phyloP scores from a whole-genome alignment of 768 basidiomycete species.

The Pleurotus pulmonarius region DNA sequence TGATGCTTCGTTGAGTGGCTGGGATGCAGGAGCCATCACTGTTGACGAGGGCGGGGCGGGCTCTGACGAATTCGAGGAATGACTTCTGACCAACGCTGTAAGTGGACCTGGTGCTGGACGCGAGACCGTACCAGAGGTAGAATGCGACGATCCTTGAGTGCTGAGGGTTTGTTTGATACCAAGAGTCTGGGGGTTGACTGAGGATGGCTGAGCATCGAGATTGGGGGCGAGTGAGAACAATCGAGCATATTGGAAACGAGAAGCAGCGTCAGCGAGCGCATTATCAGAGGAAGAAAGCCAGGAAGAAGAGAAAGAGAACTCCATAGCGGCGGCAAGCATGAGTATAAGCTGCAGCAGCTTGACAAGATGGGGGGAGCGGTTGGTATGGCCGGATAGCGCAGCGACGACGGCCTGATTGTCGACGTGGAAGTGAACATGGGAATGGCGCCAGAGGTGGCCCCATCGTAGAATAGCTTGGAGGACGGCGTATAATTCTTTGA shows the following conservation, averaged over 20 bases:
- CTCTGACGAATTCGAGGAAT: constrained; percentile 22
- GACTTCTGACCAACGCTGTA: constrained; percentile 15
- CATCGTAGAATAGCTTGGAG: constrained; percentile 25
- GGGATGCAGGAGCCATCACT: constrained; percentile 15
- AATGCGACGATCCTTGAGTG: not conserved
- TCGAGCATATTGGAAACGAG: constrained; percentile 20
- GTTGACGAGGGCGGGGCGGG: constrained; percentile 13
- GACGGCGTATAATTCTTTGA: constrained; percentile 28
- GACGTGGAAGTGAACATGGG: constrained; percentile 23
- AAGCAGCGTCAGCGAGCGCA: constrained; percentile 22
- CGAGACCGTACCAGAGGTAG: constrained; percentile 11
- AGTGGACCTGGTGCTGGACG: constrained; percentile 4
- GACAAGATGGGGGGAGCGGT: constrained; percentile 11
- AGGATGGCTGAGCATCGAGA: constrained; percentile 13
- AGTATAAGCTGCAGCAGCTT: constrained; percentile 11
- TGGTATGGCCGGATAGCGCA: constrained; percentile 11
- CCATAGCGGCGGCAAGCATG: constrained; percentile 14
- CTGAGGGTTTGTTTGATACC: constrained; percentile 13
- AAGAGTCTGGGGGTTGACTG: constrained; percentile 16
- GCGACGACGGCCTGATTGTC: constrained; percentile 16
- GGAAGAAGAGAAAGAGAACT: constrained; percentile 19
- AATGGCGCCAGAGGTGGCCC: constrained; percentile 18
- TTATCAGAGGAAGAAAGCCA: constrained; percentile 20
- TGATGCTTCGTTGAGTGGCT: too few relatives aligned
- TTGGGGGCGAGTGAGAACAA: constrained; percentile 22